Base-by-base conservation (phyloP, 805 yeast species). In the Wickerhamiella parazyma region DNA sequence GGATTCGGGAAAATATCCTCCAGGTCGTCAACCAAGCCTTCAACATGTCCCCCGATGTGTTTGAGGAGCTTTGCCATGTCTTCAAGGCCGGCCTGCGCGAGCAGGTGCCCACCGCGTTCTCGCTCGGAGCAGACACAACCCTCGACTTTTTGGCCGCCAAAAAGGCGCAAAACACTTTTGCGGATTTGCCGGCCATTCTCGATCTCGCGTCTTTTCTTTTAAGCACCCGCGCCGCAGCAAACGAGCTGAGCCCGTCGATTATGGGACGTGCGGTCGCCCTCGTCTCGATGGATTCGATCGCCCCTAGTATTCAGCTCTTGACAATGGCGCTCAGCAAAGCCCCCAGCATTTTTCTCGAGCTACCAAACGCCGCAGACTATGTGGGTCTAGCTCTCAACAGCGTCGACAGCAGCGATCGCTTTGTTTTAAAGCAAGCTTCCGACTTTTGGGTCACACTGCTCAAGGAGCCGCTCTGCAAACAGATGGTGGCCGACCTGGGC, bases 51-150 rank as follows among this genome's bases (percentile, higher is more conserved):
- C 59, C 63, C 6, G 74, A 70, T 45, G 54, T 74, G 0, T 70
- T 80, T 5, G 91, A 82, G 50, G 72, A 70, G 21, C 69, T 80
- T 21, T 74, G 85, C 46, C 63, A 67, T 6, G 71, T 85, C 2
- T 67, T 84, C 49, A 76, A 73, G 51, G 52, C 64, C 12, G 93
- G 93, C 1, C 59, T 84, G 12, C 60, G 73, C 3, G 94, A 84
- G 53, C 56, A 66, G 3, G 58, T 74, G 4, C 65, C 71, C 16
- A 86, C 86, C 0, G 83, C 91, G 0, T 82, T 80, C 58, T 76
- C 71, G 8, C 70, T 80, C 46, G 60, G 63, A 0, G 47, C 65
- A 3, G 58, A 59, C 0, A 55, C 63, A 0, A 65, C 75, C 6
- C 44, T 74, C 22, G 57, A 61, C 47, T 74, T 65, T 48, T 65